These are phyloP conservation scores for Magnusiomyces tetraspermus DNA, from an alignment of 1,139 yeast genomes.

Conservation along the genomic window DNA sequence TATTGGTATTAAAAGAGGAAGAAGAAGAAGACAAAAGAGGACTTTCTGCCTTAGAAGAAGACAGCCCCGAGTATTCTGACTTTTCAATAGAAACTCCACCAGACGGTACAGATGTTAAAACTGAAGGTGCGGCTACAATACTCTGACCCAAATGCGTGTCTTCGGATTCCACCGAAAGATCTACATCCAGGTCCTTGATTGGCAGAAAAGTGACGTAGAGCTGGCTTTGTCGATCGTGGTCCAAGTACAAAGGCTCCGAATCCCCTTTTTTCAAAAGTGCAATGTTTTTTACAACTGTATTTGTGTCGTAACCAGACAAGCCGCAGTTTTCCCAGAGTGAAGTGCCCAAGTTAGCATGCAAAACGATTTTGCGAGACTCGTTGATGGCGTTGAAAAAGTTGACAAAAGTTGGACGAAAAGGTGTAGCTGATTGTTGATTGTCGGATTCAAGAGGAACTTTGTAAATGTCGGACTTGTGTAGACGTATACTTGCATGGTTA, in stretches of 20 bases:
- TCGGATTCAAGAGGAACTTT: neutral
- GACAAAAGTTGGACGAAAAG: neutral
- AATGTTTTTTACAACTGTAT: neutral
- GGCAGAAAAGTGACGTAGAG: constrained; percentile 1
- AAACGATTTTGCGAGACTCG: neutral
- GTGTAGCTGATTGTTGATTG: neutral
- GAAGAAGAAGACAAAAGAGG: too few relatives aligned
- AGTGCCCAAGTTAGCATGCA: constrained; percentile 2
- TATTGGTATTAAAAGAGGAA: too few relatives aligned
- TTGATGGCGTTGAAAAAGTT: neutral
- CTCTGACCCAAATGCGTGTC: neutral
- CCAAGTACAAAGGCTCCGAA: neutral
- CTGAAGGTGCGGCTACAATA: neutral
- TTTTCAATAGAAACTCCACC: too few relatives aligned
- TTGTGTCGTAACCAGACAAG: constrained; percentile 11
- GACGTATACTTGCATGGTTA: constrained; percentile 5
- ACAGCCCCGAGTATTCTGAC: too few relatives aligned
- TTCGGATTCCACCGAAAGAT: neutral
- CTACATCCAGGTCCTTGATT: constrained; percentile 1
- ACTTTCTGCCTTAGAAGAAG: too few relatives aligned
- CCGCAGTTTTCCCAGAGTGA: constrained; percentile 11
- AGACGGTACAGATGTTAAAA: neutral
- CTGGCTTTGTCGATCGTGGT: neutral
- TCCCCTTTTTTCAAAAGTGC: too few relatives aligned
- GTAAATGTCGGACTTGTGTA: constrained; percentile 8